These are phyloP conservation scores for Boechera retrofracta DNA, from an alignment of 345 rosid genomes.

Conservation along the genomic window DNA sequence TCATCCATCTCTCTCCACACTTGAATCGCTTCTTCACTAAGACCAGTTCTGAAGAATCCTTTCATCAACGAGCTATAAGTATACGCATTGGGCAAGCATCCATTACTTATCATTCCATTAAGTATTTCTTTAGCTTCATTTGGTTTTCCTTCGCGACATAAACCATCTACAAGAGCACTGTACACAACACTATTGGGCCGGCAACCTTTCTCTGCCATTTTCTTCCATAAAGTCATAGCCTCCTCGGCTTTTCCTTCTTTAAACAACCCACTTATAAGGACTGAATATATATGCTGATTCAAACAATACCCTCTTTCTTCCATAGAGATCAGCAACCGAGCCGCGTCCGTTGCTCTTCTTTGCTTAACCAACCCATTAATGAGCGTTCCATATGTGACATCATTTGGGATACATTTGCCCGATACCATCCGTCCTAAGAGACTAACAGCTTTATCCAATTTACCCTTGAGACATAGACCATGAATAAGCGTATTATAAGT, in stretches of 20 bases:
- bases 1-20: conserved; percentile 76
- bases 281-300: conserved; percentile 72
- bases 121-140: conserved; percentile 69
- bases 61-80: conserved; percentile 89
- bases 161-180: conserved; percentile 76
- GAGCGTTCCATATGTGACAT: conserved; percentile 79
- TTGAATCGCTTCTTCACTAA: conserved; percentile 66
- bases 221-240: conserved; percentile 67
- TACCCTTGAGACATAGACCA: conserved; percentile 82
- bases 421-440: conserved; percentile 82
- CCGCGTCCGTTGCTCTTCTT: conserved; percentile 66
- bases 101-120: conserved; percentile 58
- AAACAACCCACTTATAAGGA: conserved; percentile 80
- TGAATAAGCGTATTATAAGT: conserved; percentile 93
- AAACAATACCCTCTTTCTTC: conserved; percentile 73
- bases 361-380: conserved; percentile 85
- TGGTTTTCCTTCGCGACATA: conserved; percentile 71
- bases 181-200: conserved; percentile 66
- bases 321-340: conserved; percentile 57
- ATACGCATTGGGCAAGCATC: conserved; percentile 75
- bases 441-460: conserved; percentile 81
- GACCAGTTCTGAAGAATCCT: conserved; percentile 70
- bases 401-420: conserved; percentile 74
- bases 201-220: conserved; percentile 62
- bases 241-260: conserved; percentile 73